phyloP scores from a whole-genome alignment of 164 flowering plant genomes.

The Berberis vulgaris region DNA sequence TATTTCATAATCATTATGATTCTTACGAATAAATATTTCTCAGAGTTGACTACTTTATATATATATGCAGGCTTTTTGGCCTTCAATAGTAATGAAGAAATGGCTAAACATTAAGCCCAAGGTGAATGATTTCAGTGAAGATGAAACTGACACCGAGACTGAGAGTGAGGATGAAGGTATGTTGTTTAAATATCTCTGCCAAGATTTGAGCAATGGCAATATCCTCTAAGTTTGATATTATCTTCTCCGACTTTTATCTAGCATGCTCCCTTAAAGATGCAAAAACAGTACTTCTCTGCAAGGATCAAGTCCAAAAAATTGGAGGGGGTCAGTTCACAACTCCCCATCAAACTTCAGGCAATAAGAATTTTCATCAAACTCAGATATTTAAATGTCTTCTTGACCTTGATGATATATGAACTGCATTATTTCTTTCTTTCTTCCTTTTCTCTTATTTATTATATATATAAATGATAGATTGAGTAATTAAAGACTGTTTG shows the following conservation, averaged over 20 bases:
- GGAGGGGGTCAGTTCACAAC: constrained; percentile 28
- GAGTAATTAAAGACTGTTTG: neutral
- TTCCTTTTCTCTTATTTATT: neutral
- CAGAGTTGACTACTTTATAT: neutral
- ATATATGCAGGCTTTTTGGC: constrained; percentile 71
- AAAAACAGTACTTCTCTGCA: constrained; percentile 15
- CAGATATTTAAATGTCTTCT: no score
- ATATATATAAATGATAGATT: neutral
- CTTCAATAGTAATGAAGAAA: constrained; percentile 91
- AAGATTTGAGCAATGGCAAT: neutral
- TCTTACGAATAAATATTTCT: neutral
- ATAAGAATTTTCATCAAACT: neutral
- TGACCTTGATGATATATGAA: neutral
- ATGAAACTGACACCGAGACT: constrained; percentile 77
- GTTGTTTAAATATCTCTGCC: neutral
- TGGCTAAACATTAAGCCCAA: constrained; percentile 92
- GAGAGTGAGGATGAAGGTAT: constrained; percentile 96
- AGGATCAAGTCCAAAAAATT: constrained; percentile 25
- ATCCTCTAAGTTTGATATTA: constrained; percentile 13
- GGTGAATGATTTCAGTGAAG: constrained; percentile 84
- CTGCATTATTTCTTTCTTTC: neutral
- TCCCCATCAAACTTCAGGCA: constrained; percentile 45
- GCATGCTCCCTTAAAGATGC: constrained; percentile 47
- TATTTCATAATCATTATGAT: neutral
- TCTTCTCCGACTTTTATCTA: constrained; percentile 23